Evolutionary conservation across 2,329 filamentous ascomycete species (phyloP), one percentile per base, ranked within the genome.

Genomic region (Incumbomyces delicatus): DNA sequence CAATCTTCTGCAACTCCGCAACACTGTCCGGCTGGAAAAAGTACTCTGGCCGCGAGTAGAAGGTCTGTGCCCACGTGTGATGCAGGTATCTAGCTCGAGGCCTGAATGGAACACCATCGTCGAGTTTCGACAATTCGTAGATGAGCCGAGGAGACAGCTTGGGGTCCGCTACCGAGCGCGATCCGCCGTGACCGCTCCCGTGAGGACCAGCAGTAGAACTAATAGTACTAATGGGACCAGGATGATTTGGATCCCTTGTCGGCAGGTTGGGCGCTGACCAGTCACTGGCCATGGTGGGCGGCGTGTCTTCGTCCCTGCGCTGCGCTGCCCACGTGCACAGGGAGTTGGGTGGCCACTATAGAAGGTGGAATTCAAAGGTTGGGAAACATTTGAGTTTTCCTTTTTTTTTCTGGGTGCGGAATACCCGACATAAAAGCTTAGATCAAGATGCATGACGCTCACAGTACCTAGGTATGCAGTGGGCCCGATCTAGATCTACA

Each of bases 41-140:
- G 49, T 96, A 80, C 71, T 95, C 88, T 2, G 92, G 92, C 14
- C 81, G 78, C 42, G 84, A 92, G 59, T 85, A 82, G 69, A 94
- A 95, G 41, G 92, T 96, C 61, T 83, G 82, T 33, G 92, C 92
- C 92, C 92, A 98, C 16, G 92, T 98, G 59, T 83, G 82, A 70
- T 96, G 92, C 41, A 81, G 68, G 64, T 96, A 81, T 44, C 77
- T 72, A 50, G 76, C 71, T 48, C 74, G 75, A 5, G 86, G 85
- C 63, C 83, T 85, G 69, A 96, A 95, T 36, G 87, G 80, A 33
- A 92, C 66, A 49, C 70, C 65, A 55, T 77, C 73, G 58, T 81
- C 72, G 61, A 78, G 73, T 53, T 71, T 72, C 30, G 71, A 68
- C 52, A 83, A 69, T 62, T 83, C 79, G 51, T 68, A 66, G 48